Evolutionary conservation across 2,329 filamentous ascomycete species (phyloP), one percentile per base, ranked within the genome.

Genomic region (Aspergillus fischeri): DNA sequence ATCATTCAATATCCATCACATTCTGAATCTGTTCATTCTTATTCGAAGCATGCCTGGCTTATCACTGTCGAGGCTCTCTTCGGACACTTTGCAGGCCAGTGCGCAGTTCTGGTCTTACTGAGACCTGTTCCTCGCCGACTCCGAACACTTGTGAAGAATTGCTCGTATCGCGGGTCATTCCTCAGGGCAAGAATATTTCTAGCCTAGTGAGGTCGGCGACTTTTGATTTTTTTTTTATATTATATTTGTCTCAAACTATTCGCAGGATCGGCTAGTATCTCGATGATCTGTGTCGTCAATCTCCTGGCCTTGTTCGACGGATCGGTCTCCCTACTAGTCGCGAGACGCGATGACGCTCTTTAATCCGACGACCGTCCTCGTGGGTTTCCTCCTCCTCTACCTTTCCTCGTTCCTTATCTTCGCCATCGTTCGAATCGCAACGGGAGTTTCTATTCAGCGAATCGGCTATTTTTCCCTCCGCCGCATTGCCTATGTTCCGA

Each of bases 381-480:
- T 93, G 73, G 81, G 96, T 66, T 69, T 92, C 72, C 86, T 97
- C 67, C 83, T 97, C 63, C 79, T 91, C 60, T 99, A 97, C 78
- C 84, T 99, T 48, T 89, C 86, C 60, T 92, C 93, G 60, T 99
- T 99, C 71, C 87, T 99, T 59, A 75, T 97, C 58, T 96, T 99
- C 74, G 94, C 94, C 68, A 84, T 97, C 66, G 78, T 99, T 62
- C 91, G 94, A 65, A 92, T 97, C 66, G 81, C 93, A 60, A 97
- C 93, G 38, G 94, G 94, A 60, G 81, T 99, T 56, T 99, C 94
- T 5, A 96, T 99, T 63, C 95, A 99, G 76, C 87, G 94, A 65
- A 85, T 99, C 65, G 94, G 94, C 61, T 96, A 95, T 73, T 87
- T 95, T 65, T 96, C 94, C 38, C 81, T 99, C 64, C 88, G 93